phyloP scores from a whole-genome alignment of 208 protist genomes.

The Crithidia brevicula region DNA sequence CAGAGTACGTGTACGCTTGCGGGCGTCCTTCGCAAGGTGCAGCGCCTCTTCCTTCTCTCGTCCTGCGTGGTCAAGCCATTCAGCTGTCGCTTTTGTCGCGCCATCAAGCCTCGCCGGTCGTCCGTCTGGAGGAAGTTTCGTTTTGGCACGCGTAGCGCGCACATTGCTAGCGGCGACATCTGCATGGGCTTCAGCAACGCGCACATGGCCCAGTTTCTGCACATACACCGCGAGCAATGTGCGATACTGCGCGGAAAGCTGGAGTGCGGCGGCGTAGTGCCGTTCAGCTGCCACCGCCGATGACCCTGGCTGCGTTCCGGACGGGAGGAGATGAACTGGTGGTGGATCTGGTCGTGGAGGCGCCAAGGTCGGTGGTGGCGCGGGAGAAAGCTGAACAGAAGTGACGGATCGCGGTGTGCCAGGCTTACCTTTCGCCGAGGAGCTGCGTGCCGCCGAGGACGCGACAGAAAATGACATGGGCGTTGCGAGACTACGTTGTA shows the following conservation, averaged over 20 bases:
- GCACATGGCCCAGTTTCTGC: neutral
- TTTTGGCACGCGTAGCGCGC: neutral
- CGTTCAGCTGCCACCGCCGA: neutral
- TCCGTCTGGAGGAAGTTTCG: neutral
- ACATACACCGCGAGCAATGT: constrained; percentile 15
- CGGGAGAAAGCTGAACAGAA: constrained; percentile 2
- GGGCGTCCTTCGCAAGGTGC: neutral
- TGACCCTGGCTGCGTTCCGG: neutral
- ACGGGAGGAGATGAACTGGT: neutral
- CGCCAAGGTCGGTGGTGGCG: constrained; percentile 1
- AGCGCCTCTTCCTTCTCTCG: neutral
- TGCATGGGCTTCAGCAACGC: neutral
- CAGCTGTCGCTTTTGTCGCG: neutral
- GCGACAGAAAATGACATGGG: neutral
- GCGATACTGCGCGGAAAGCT: constrained; percentile 8
- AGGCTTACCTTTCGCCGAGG: neutral
- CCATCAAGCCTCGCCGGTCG: too few relatives aligned
- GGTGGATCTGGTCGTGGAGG: neutral
- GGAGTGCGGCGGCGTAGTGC: neutral
- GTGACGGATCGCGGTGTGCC: neutral
- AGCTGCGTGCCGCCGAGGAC: neutral
- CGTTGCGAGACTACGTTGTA: neutral
- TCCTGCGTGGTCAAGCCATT: neutral
- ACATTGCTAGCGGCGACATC: neutral
- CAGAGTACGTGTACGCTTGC: neutral